Evolutionary conservation across 352 stramenopile genomes (phyloP), one percentile per base, ranked within the genome.

Genomic region (Thraustotheca clavata): DNA sequence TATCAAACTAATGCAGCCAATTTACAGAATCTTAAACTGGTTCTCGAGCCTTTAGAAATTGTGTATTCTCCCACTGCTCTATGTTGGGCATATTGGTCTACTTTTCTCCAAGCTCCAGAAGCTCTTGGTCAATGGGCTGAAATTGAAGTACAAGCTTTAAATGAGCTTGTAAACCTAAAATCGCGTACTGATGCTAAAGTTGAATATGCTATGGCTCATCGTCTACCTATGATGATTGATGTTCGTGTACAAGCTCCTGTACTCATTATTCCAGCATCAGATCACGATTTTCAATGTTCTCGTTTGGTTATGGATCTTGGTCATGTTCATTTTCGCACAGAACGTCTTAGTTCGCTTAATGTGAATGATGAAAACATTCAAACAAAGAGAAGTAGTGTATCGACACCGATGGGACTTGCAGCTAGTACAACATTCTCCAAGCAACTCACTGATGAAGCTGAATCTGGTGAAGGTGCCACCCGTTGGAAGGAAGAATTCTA

Each of bases 401-500:
- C 20, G 50, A n/a, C 6, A 69, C 74, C 38, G 18, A n/a, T 47
- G 4, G 26, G 38, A 7, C 16, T 62, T 11, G 16, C 35, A 20
- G 47, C 29, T n/a, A 87, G 78, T 48, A 89, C 80, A 34, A 89
- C 78, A 8, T 94, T 94, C 32, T 81, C 89, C 29, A 87, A 89
- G 63, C 86, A 95, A 39, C 48, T 95, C 11, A 92, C 88, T 43
- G 86, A 95, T 68, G 86, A 95, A 71, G 82, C 80, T 1, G 86
- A 95, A 48, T 80, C 74, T 67, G 86, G 84, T 24, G 82, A 95
- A 71, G 81, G 82, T 0, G 82, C 83, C 6, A 87, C 91, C 66
- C 86, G 82, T 20, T 95, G 86, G 86, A 95, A 95, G 50, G 86
- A 95, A 68, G 86, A 93, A 46, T 95, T 95, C 55, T 95, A 95